Evolutionary conservation across 1,139 yeast genomes (phyloP).

Genomic region (Pneumocystis carinii): DNA sequence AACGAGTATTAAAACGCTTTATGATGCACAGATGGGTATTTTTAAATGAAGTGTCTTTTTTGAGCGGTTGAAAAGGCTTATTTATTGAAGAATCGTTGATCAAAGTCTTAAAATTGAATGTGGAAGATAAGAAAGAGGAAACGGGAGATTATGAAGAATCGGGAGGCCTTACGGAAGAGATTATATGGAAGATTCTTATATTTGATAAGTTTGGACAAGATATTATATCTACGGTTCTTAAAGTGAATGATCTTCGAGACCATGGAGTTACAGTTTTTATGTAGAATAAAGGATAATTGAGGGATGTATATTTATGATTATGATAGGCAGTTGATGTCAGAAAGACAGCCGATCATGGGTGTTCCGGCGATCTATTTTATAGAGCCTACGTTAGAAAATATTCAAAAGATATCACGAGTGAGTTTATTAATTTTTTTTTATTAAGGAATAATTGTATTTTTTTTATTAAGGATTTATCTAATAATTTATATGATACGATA

Average conservation of each 20-base stretch:
- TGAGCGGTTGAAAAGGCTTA: background rate
- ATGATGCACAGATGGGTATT: background rate
- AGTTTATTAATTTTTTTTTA: background rate
- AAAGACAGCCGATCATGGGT: conserved; percentile 69
- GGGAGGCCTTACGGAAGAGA: background rate
- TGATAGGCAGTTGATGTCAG: conserved; percentile 36
- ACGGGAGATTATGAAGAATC: background rate
- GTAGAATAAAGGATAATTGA: conserved; percentile 4
- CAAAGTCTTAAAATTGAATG: background rate
- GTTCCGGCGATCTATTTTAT: conserved; percentile 90
- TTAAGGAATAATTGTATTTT: background rate
- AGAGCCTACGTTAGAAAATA: conserved; percentile 69
- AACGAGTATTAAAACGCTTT: background rate
- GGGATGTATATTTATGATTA: background rate
- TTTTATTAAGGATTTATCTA: conserved; percentile 39
- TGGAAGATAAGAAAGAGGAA: background rate
- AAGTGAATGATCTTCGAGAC: conserved; percentile 62
- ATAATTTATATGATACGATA: conserved; percentile 60
- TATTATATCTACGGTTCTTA: conserved; percentile 69
- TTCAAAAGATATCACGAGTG: conserved; percentile 39
- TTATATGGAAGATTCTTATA: conserved; percentile 80
- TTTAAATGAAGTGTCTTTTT: background rate
- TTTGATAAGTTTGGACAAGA: conserved; percentile 70
- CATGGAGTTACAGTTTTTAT: conserved; percentile 88
- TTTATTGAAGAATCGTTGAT: background rate